Percentiles rank a stretch among this genome's conserved stretches.
phyloP scores from a whole-genome alignment of 1,139 yeast species.

The Blastobotrys aristatus region DNA sequence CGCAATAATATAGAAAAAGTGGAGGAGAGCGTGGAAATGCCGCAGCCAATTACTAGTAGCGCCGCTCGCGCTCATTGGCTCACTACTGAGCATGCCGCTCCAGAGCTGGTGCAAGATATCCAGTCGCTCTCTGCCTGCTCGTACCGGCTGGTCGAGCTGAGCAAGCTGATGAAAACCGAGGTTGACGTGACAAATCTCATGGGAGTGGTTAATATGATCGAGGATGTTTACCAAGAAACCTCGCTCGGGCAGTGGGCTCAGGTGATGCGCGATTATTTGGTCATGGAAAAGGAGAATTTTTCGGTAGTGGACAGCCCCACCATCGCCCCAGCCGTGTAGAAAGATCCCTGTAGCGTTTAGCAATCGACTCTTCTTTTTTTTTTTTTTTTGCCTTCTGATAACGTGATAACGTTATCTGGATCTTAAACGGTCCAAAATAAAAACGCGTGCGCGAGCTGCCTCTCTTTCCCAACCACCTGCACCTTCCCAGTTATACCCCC shows the following conservation, averaged over 20 bases:
- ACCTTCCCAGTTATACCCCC: background rate
- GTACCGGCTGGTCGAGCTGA: background rate
- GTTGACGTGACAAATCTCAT: background rate
- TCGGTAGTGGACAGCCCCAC: background rate
- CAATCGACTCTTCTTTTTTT: too few relatives aligned
- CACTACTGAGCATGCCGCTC: background rate
- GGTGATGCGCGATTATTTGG: constrained; percentile 1
- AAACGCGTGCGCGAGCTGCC: too few relatives aligned
- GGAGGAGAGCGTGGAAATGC: background rate
- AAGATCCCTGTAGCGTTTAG: too few relatives aligned
- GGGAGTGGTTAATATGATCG: constrained; percentile 1
- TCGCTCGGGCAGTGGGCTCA: constrained; percentile 2
- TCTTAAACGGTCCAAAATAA: too few relatives aligned
- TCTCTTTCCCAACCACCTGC: too few relatives aligned
- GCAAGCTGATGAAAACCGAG: background rate
- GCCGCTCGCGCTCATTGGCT: background rate
- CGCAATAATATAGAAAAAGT: background rate
- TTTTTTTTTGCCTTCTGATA: background rate
- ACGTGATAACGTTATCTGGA: too few relatives aligned
- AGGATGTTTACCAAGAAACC: background rate
- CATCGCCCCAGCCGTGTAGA: too few relatives aligned
- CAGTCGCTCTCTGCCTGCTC: background rate
- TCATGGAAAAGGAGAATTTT: background rate
- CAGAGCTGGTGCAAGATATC: background rate
- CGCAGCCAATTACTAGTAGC: background rate